Base-by-base conservation (phyloP, 2,329 filamentous ascomycete genomes). In the Monilinia fructigena region DNA sequence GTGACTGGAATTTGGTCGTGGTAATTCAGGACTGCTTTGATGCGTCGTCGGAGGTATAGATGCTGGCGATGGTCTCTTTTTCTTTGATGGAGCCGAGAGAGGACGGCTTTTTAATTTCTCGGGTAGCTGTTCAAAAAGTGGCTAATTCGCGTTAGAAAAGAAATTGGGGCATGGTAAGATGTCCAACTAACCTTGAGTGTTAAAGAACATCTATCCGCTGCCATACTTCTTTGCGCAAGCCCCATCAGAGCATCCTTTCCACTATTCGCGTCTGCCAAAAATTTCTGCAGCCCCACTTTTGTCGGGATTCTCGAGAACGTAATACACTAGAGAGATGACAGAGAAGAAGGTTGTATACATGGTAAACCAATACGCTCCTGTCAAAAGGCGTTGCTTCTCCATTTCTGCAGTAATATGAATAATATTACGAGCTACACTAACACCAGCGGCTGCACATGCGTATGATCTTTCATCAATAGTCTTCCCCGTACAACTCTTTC, bases 331-430 rank as follows among this genome's bases (percentile, higher is more conserved):
- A 0, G 91, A 91, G 42, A 95, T 80, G 42, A 94, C 89, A 18
- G 90, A 88, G 75, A 93, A 93, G 78, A 92, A 93, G 20, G 91
- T 89, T 2, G 90, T 92, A 75, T 92, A 94, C 75, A 94, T 86
- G 71, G 91, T 90, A 74, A 94, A 94, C 91, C 91, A 95, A 77
- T 92, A 93, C 0, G 91, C 89, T 0, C 91, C 92, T 69, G 89
- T 89, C n/a, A 95, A 80, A 8, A 92, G 81, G 4, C 88, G 85
- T 73, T 89, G 85, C 74, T 88, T 89, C 70, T 89, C 88, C 80
- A 93, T 93, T 73, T 93, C 89, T 28, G 87, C 83, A 5, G 89
- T 89, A 67, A 94, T 92, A 73, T 93, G 90, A 45, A 95, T 86
- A 68, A 95, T 91, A 73, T 94, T 86, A 45, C 85, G 81, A 20